Evolutionary conservation across 495 filamentous ascomycete genomes (phyloP).

Genomic region (Penicillium maclennaniae): DNA sequence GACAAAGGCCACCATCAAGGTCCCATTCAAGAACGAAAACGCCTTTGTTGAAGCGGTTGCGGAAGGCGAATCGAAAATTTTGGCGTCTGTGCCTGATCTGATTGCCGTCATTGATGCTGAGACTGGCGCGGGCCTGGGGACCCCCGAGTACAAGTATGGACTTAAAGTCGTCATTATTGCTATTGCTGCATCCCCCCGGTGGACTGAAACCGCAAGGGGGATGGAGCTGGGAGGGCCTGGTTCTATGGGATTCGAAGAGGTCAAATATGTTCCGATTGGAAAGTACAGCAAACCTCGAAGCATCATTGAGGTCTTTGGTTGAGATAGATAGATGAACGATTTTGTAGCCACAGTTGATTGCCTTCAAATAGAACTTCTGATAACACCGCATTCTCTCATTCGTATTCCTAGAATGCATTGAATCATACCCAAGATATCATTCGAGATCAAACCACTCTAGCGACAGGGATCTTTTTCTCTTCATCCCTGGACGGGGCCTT

Average conservation of each 20-base stretch:
- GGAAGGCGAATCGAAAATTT: slow-evolving; percentile 36
- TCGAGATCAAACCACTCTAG: background rate
- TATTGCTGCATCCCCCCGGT: slow-evolving; percentile 53
- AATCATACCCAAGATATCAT: too few relatives aligned
- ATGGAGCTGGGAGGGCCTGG: slow-evolving; percentile 30
- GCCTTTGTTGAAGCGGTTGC: slow-evolving; percentile 46
- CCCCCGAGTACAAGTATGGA: slow-evolving; percentile 59
- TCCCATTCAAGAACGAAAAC: slow-evolving; percentile 66
- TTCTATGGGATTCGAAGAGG: slow-evolving; percentile 33
- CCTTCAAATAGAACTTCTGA: background rate
- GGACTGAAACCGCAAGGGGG: slow-evolving; percentile 42
- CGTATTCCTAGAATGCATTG: too few relatives aligned
- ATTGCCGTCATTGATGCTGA: slow-evolving; percentile 20
- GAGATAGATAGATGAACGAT: background rate
- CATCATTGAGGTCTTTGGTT: slow-evolving; percentile 29
- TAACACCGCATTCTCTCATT: too few relatives aligned
- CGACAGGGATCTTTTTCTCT: background rate
- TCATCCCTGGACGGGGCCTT: background rate
- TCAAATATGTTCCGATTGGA: slow-evolving; percentile 28
- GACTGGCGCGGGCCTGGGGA: slow-evolving; percentile 57
- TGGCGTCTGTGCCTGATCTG: slow-evolving; percentile 29
- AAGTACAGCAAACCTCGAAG: slow-evolving; percentile 30
- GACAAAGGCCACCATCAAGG: slow-evolving; percentile 24
- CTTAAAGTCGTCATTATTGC: slow-evolving; percentile 54
- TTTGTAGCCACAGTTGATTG: background rate